Percentiles rank a stretch among this genome's conserved stretches.
phyloP scores from a whole-genome alignment of 1,284 basidiomycete genomes.

The Puccinia novopanici region DNA sequence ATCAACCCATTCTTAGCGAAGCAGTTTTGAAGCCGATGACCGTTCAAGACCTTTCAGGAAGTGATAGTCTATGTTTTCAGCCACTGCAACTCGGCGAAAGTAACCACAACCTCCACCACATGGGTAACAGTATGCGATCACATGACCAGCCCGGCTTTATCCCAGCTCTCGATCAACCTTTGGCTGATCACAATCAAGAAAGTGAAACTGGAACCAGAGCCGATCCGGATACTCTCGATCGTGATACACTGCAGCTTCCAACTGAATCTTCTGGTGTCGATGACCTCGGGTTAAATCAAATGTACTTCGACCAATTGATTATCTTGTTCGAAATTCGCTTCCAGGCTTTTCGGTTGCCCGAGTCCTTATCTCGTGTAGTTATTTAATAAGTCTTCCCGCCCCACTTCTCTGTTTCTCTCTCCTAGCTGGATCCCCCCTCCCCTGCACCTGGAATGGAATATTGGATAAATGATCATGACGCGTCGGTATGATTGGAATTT shows the following conservation, averaged over 20 bases:
- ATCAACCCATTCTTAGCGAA: background rate
- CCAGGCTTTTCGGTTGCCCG: constrained; percentile 27
- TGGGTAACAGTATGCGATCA: background rate
- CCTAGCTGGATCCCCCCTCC: background rate
- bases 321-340: constrained; percentile 19
- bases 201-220: background rate
- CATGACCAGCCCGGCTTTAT: background rate
- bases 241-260: background rate
- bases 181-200: background rate
- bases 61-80: background rate
- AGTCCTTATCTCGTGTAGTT: constrained; percentile 9
- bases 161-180: background rate
- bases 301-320: constrained; percentile 33
- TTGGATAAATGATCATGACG: background rate
- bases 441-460: background rate
- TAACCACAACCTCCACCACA: background rate
- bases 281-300: constrained; percentile 1
- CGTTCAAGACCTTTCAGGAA: background rate
- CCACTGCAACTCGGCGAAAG: background rate
- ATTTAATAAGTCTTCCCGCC: background rate
- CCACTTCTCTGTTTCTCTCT: background rate
- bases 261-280: constrained; percentile 3
- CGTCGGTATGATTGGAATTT: background rate
- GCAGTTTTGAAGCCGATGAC: background rate
- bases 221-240: background rate